Percentiles rank a stretch among this genome's conserved stretches.
These are phyloP conservation scores for Scedosporium aurantiacum DNA, from an alignment of 2,329 filamentous ascomycete genomes.

Conservation along the genomic window DNA sequence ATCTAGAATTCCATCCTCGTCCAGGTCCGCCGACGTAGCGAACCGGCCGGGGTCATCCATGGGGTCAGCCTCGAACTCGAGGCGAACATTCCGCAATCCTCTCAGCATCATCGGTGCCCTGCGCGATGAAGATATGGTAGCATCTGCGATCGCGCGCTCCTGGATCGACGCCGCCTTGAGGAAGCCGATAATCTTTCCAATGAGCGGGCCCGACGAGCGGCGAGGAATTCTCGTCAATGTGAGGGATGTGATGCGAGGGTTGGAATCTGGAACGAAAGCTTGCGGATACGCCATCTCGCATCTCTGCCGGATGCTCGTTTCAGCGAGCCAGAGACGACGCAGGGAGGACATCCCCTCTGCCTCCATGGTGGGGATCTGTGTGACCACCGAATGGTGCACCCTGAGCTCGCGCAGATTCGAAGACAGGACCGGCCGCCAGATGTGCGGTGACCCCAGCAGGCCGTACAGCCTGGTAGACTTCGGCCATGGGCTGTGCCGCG, in stretches of 20 bases:
- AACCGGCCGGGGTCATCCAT: conserved; percentile 22
- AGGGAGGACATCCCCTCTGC: conserved; percentile 24
- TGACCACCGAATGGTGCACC: conserved; percentile 51
- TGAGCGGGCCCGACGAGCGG: conserved; percentile 37
- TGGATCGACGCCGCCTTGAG: conserved; percentile 35
- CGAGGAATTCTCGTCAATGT: conserved; percentile 44
- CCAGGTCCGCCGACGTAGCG: conserved; percentile 21
- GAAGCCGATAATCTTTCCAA: conserved; percentile 35
- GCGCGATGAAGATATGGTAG: conserved; percentile 13
- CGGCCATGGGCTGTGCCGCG: conserved; percentile 19
- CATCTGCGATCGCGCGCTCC: conserved; percentile 31
- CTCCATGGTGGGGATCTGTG: conserved; percentile 36
- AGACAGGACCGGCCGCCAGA: conserved; percentile 41
- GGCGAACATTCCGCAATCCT: conserved; percentile 40
- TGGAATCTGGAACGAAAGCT: conserved; percentile 42
- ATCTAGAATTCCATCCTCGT: conserved; percentile 31
- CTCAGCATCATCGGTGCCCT: conserved; percentile 31
- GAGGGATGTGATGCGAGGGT: conserved; percentile 40
- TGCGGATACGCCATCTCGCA: conserved; percentile 34
- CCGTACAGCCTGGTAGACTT: conserved; percentile 26
- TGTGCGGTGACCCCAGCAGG: conserved; percentile 31
- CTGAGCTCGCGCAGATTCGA: conserved; percentile 41
- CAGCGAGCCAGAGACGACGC: conserved; percentile 29
- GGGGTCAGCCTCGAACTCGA: conserved; percentile 41
- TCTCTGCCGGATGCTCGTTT: conserved; percentile 31